Conservation (phyloP, 2,329 filamentous ascomycete genomes). For the Neonectria neomacrospora region DNA sequence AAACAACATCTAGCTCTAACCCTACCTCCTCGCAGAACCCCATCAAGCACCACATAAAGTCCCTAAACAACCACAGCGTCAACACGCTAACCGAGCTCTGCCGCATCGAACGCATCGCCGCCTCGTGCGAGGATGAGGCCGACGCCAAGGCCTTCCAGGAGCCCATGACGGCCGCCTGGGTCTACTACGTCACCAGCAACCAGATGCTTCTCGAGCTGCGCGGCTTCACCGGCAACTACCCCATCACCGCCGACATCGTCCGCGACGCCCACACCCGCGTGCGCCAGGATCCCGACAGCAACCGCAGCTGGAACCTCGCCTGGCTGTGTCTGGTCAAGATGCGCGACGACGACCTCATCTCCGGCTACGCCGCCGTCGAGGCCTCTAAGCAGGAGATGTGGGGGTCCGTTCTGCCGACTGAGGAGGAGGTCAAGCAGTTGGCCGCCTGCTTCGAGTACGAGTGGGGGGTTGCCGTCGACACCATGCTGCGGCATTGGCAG, state of each 20-base stretch:
- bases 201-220: constrained; percentile 77
- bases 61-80: constrained; percentile 73
- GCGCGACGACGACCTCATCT: constrained; percentile 69
- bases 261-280: constrained; percentile 74
- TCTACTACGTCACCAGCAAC: constrained; percentile 76
- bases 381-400: constrained; percentile 75
- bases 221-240: constrained; percentile 73
- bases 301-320: constrained; percentile 79
- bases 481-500: constrained; percentile 77
- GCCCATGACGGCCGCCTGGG: constrained; percentile 78
- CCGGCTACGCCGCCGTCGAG: constrained; percentile 69
- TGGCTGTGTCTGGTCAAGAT: constrained; percentile 78
- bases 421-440: constrained; percentile 67
- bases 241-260: constrained; percentile 72
- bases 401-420: constrained; percentile 67
- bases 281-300: constrained; percentile 70
- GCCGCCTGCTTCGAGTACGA: constrained; percentile 72
- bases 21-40: constrained; percentile 4
- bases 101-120: constrained; percentile 75
- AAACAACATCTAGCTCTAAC: constrained; percentile 4
- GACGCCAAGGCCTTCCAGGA: constrained; percentile 67
- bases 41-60: constrained; percentile 62
- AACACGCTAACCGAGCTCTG: constrained; percentile 80
- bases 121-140: constrained; percentile 65
- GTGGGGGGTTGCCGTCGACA: constrained; percentile 72